phyloP scores from a whole-genome alignment of 2,329 filamentous ascomycete genomes.

The Davidsoniella neocaledoniae region DNA sequence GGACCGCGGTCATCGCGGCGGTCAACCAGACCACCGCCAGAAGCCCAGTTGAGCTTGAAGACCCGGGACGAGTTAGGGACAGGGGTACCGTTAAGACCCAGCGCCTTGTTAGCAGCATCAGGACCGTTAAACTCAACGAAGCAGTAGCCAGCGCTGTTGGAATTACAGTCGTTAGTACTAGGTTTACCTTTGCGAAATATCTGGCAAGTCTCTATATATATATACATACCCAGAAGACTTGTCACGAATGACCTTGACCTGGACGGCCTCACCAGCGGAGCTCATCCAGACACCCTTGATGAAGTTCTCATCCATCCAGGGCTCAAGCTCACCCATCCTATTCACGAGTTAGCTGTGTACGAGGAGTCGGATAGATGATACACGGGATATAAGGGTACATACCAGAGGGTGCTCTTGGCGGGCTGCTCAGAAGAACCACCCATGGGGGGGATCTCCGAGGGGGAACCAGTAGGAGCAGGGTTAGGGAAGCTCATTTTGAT shows the following conservation, averaged over 20 bases:
- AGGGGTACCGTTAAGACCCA: conserved; percentile 71
- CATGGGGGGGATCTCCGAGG: conserved; percentile 19
- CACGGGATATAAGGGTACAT: conserved; percentile 15
- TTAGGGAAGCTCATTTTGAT: conserved; percentile 14
- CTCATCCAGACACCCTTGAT: conserved; percentile 83
- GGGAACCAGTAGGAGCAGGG: conserved; percentile 12
- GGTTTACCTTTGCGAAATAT: not conserved
- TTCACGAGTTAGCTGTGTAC: conserved; percentile 4
- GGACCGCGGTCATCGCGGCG: conserved; percentile 90
- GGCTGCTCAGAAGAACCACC: conserved; percentile 25
- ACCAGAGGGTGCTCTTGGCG: conserved; percentile 44
- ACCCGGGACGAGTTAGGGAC: conserved; percentile 89
- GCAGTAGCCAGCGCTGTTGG: conserved; percentile 79
- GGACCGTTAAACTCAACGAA: conserved; percentile 83
- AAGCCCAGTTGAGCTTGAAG: conserved; percentile 99
- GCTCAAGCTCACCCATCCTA: conserved; percentile 98
- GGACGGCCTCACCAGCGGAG: conserved; percentile 82
- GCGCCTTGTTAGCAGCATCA: conserved; percentile 76
- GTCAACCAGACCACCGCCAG: conserved; percentile 85
- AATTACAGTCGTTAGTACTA: conserved; percentile 14
- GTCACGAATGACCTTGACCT: conserved; percentile 99
- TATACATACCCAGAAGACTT: conserved; percentile 81
- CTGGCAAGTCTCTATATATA: not conserved
- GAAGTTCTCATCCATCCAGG: conserved; percentile 99
- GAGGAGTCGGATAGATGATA: not conserved